A percentile compares a stretch with the other conserved stretches of the same genome.
These are phyloP conservation scores for Hyphopichia wangnamkhiaoensis DNA, from an alignment of 1,139 yeast genomes.

Conservation along the genomic window DNA sequence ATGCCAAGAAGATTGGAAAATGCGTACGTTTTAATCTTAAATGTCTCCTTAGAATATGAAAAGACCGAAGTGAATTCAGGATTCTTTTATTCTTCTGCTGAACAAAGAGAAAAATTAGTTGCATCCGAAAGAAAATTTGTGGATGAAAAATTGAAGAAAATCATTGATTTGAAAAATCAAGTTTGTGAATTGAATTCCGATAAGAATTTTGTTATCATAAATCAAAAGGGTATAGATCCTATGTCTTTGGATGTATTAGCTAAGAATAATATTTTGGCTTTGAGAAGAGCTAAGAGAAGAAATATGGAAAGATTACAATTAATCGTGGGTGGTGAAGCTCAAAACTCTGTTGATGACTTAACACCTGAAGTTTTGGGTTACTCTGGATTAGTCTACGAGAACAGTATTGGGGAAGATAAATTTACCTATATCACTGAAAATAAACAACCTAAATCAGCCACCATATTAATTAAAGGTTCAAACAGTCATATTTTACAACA, in stretches of 20 bases:
- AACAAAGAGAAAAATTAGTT: constrained; percentile 93
- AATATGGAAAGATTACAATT: constrained; percentile 98
- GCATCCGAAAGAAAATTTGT: constrained; percentile 93
- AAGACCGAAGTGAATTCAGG: constrained; percentile 98
- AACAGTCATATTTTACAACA: constrained; percentile 86
- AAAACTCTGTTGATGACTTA: constrained; percentile 94
- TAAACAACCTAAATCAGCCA: constrained; percentile 87
- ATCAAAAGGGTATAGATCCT: constrained; percentile 99
- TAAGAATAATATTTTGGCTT: constrained; percentile 87
- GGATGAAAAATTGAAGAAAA: constrained; percentile 88
- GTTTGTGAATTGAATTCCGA: constrained; percentile 78
- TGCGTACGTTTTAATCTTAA: constrained; percentile 82
- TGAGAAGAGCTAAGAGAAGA: constrained; percentile 97
- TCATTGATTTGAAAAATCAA: constrained; percentile 87
- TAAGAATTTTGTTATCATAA: constrained; percentile 89
- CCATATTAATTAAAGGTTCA: constrained; percentile 91
- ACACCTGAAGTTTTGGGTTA: constrained; percentile 82
- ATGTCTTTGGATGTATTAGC: constrained; percentile 95
- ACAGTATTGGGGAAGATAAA: constrained; percentile 94
- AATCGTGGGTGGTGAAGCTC: constrained; percentile 97
- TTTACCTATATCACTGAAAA: constrained; percentile 94
- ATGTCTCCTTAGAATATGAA: constrained; percentile 94
- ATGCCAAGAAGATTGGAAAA: constrained; percentile 90
- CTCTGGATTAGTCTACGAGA: constrained; percentile 91
- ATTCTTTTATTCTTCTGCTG: constrained; percentile 91